Base-by-base conservation (phyloP, 1,284 basidiomycete genomes). In the Cyathus olla region DNA sequence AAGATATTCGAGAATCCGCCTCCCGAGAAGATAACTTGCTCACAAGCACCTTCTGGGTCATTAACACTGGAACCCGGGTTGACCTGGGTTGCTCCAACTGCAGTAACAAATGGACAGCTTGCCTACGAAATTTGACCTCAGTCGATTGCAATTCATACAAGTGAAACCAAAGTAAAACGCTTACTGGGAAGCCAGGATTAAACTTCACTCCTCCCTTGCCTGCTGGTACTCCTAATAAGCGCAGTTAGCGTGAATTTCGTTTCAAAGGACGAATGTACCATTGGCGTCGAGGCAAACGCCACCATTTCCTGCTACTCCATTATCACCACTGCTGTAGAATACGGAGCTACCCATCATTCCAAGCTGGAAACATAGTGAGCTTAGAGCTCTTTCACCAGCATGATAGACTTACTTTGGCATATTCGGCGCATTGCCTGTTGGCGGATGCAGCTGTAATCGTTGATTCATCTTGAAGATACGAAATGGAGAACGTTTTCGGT, bases 401-500 rank as follows among this genome's bases (percentile, higher is more conserved):
- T n/a, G 15, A 5, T 39, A 11, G 8, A n/a, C 46, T 19, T 63
- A 74, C 72, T 56, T 76, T 76, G 10, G 65, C 89, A 66, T 90
- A 90, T 65, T 90, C 88, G 11, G 71, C 69, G 66, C 88, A 89
- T 69, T 89, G 88, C 39, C 87, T 77, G 50, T 74, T 72, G 22
- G 85, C 79, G 69, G 84, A 88, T 29, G 69, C 67, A 2, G 74
- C 60, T 0, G 82, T 80, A 21, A 85, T 74, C 51, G 81, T 79
- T 2, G 78, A 79, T 71, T 89, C 87, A 46, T 83, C 77, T 59
- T 79, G 81, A 53, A 75, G 77, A 66, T 88, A 89, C 0, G 87
- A 89, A 2, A 83, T 83, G 27, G 87, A 88, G 44, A 90, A 83
- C 55, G 90, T 84, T 57, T 85, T 76, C 24, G 87, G 78, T 8